phyloP scores from a whole-genome alignment of 2,329 filamentous ascomycete species.

The Colletotrichum kahawae region DNA sequence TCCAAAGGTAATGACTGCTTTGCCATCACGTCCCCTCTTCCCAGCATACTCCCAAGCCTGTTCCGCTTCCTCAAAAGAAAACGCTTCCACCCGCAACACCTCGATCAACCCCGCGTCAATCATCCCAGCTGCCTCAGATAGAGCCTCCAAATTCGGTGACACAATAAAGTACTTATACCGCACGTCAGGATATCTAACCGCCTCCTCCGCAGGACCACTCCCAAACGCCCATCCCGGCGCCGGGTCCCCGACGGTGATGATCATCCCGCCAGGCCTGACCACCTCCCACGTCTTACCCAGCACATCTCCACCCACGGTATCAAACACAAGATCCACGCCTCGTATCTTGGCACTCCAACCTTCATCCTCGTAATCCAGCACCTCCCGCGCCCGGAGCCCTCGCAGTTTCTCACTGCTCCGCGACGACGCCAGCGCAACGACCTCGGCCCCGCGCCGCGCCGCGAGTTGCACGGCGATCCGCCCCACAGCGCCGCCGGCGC shows the following conservation, averaged over 20 bases:
- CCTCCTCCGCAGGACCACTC: conserved; percentile 23
- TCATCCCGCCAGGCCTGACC: conserved; percentile 31
- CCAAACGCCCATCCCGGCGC: conserved; percentile 36
- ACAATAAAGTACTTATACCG: conserved; percentile 35
- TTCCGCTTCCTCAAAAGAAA: too few species aligned
- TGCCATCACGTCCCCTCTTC: too few species aligned
- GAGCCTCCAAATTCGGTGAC: conserved; percentile 21
- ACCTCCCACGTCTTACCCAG: conserved; percentile 33
- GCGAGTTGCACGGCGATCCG: conserved; percentile 33
- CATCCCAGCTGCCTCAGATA: conserved; percentile 25
- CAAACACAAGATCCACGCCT: conserved; percentile 34
- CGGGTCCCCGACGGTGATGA: conserved; percentile 40
- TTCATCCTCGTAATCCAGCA: conserved; percentile 29
- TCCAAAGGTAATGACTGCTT: too few species aligned
- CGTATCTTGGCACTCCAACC: conserved; percentile 28
- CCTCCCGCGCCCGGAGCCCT: conserved; percentile 25
- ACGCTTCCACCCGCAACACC: too few species aligned
- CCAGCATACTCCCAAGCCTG: too few species aligned
- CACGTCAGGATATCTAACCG: conserved; percentile 22
- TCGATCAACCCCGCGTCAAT: conserved; percentile 23
- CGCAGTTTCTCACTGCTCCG: conserved; percentile 22
- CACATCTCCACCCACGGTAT: conserved; percentile 33
- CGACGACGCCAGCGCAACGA: conserved; percentile 33
- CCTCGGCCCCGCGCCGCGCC: conserved; percentile 23
- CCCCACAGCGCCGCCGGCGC: conserved; percentile 35